Base-by-base conservation (phyloP, 2,329 filamentous ascomycete species). In the Albifimbria verrucaria region DNA sequence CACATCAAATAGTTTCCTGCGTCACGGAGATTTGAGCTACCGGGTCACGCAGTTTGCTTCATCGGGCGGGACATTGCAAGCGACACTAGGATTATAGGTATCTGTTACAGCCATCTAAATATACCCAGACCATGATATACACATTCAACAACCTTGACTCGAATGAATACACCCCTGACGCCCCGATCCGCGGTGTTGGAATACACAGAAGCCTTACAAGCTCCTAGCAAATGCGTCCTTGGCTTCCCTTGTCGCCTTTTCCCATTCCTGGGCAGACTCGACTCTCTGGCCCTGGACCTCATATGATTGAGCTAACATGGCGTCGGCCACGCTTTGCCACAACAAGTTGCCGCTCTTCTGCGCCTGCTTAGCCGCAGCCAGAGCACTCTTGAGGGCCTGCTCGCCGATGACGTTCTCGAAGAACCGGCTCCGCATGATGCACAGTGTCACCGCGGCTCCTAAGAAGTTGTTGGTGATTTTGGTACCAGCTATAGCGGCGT, bases 331-430 rank as follows among this genome's bases (percentile, higher is more conserved):
- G 62, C 88, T 92, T 73, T 86, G 86, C 89, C 89, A 92, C 49
- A 92, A 71, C 17, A 84, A 75, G 64, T 90, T 89, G 21, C 87
- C 86, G 59, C 85, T 88, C 65, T 83, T 82, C 58, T 82, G 80
- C 5, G 88, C 87, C 72, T 89, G 86, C 42, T 80, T 80, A 22
- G 81, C 79, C 22, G 85, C 87, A 1, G 89, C 88, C 57, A 81
- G 80, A 4, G 88, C 87, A 64, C 87, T 89, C 72, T 92, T 92
- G 54, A 90, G 78, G 0, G 88, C 87, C 68, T 92, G 89, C 54
- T 89, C 87, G 48, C 91, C 91, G 4, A 95, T 84, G 15, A 92
- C 87, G 54, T 88, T 88, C 45, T 87, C 86, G 69, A 92, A 97
- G 63, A 96, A 88, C 49, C 86, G 83, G 64, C 82, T 85, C 50